phyloP scores from a whole-genome alignment of 371 early-diverging fungal species.

The Mucor indicus region DNA sequence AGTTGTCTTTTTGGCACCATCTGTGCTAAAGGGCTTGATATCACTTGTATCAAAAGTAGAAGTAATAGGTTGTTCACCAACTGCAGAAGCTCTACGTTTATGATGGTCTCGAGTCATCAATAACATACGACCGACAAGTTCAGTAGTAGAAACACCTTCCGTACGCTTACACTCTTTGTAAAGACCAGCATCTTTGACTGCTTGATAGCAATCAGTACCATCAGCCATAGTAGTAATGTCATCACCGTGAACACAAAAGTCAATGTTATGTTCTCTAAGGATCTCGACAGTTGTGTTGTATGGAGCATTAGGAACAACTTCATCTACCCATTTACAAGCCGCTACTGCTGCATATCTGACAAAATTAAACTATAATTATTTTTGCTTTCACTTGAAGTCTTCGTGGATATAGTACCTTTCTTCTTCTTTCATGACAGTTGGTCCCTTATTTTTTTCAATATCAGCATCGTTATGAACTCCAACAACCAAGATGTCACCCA shows the following conservation, averaged over 20 bases:
- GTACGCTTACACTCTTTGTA: conserved; percentile 95
- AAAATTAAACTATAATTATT: neutral
- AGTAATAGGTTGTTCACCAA: neutral
- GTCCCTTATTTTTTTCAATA: conserved; percentile 91
- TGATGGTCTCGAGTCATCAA: conserved; percentile 88
- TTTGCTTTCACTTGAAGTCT: neutral
- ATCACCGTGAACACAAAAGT: conserved; percentile 95
- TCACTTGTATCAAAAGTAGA: conserved; percentile 7
- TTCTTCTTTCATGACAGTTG: conserved; percentile 94
- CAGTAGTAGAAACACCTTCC: conserved; percentile 91
- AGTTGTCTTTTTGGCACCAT: conserved; percentile 5
- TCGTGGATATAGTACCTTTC: too few relatives aligned
- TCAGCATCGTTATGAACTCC: conserved; percentile 97
- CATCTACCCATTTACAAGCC: conserved; percentile 97
- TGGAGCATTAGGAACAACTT: conserved; percentile 93
- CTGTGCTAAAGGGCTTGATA: conserved; percentile 7
- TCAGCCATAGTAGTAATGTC: conserved; percentile 94
- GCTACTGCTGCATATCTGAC: conserved; percentile 89
- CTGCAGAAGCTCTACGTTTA: conserved; percentile 10
- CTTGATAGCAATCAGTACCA: conserved; percentile 94
- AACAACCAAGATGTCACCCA: conserved; percentile 91
- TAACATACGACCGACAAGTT: conserved; percentile 95
- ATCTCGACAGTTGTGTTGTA: conserved; percentile 86
- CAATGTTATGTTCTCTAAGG: conserved; percentile 81
- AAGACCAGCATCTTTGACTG: conserved; percentile 90